Evolutionary conservation across 2,329 filamentous ascomycete species (phyloP).

Genomic region (Cercospora canescens): DNA sequence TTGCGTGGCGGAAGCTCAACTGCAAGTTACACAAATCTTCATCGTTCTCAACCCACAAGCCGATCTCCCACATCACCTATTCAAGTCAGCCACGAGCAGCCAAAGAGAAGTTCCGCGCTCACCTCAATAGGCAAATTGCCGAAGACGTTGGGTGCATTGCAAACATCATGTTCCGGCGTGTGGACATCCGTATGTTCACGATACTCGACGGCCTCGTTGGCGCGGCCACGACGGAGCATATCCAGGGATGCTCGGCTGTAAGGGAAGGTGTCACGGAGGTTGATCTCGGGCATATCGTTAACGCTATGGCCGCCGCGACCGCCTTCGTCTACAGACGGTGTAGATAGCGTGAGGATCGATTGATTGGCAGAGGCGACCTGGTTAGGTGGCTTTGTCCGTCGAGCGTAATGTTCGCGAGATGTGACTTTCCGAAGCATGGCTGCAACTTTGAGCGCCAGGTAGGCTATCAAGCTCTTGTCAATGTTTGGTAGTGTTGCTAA

Average conservation of each 20-base stretch:
- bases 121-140: conserved; percentile 31
- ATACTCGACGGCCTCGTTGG: background rate
- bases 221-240: background rate
- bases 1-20: conserved; percentile 41
- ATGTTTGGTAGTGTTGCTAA: background rate
- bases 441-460: background rate
- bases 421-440: background rate
- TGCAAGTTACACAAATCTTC: conserved; percentile 46
- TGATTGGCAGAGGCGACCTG: background rate
- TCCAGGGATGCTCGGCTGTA: background rate
- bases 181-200: background rate
- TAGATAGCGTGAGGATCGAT: background rate
- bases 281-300: background rate
- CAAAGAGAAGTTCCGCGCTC: conserved; percentile 1
- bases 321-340: background rate
- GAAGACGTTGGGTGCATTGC: conserved; percentile 20
- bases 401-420: background rate
- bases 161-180: background rate
- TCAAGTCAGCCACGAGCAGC: background rate
- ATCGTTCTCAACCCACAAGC: conserved; percentile 41
- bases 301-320: background rate
- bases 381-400: background rate
- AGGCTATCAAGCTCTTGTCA: background rate
- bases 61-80: conserved; percentile 45
- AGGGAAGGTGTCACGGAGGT: background rate